phyloP scores from a whole-genome alignment of 106 monocot genomes.

The Platanthera zijinensis region DNA sequence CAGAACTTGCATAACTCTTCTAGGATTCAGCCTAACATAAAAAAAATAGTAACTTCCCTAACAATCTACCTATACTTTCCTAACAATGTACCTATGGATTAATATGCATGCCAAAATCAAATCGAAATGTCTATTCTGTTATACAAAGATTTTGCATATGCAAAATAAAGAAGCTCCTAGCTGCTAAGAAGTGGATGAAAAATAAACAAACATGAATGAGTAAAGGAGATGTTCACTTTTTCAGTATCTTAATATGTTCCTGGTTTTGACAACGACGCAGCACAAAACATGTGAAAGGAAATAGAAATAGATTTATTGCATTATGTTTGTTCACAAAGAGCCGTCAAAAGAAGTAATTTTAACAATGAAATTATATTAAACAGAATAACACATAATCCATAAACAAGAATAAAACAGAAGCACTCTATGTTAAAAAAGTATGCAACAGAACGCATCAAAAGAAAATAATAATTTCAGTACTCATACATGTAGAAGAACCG shows the following conservation, averaged over 20 bases:
- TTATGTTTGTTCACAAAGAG: not conserved
- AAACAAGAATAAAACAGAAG: not conserved
- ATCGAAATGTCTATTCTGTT: too few species aligned
- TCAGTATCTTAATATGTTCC: not conserved
- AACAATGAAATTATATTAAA: not conserved
- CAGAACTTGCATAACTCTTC: too few species aligned
- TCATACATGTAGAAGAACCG: constrained; percentile 45
- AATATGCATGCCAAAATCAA: too few species aligned
- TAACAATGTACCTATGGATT: too few species aligned
- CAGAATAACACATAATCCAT: not conserved
- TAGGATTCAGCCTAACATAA: too few species aligned
- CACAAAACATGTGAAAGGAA: not conserved
- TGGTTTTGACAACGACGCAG: not conserved
- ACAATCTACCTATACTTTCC: too few species aligned
- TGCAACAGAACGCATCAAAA: not conserved
- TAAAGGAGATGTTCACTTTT: not conserved
- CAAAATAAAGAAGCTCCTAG: too few species aligned
- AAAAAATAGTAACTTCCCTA: too few species aligned
- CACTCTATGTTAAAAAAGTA: too few species aligned
- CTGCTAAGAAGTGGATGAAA: too few species aligned
- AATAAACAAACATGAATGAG: too few species aligned
- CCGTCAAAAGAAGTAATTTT: not conserved
- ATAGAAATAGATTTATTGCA: not conserved
- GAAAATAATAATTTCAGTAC: not conserved
- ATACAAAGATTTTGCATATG: too few species aligned